Percentiles rank a stretch among this genome's conserved stretches.
Conservation (phyloP, 768 basidiomycete species). For the Serendipita sp. region DNA sequence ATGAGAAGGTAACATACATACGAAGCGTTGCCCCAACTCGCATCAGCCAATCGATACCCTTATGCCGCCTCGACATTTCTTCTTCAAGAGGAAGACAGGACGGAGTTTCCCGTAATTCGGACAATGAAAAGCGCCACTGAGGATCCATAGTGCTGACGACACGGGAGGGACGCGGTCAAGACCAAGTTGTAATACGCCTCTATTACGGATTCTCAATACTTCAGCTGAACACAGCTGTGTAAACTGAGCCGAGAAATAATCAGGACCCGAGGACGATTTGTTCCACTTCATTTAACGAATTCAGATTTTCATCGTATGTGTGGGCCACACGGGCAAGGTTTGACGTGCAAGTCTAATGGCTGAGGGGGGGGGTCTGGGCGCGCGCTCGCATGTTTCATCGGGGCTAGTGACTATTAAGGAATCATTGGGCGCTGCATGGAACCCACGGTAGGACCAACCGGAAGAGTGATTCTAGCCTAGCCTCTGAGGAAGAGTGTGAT, state of each 20-base stretch:
- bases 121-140: neutral
- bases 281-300: neutral
- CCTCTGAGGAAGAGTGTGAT: too few species aligned
- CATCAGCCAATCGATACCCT: slow-evolving; percentile 75
- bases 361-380: neutral
- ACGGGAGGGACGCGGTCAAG: neutral
- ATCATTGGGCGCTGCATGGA: neutral
- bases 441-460: neutral
- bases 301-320: neutral
- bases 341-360: neutral
- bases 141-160: neutral
- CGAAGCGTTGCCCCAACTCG: slow-evolving; percentile 61
- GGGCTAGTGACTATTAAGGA: neutral
- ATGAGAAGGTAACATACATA: slow-evolving; percentile 36
- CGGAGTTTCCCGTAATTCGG: neutral
- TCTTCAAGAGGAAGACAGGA: slow-evolving; percentile 28
- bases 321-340: neutral
- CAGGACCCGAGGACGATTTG: neutral
- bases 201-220: neutral
- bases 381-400: neutral
- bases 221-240: neutral
- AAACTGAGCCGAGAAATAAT: neutral
- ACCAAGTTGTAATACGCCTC: neutral
- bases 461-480: neutral
- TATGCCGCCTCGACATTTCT: slow-evolving; percentile 62